Evolutionary conservation across 2,329 filamentous ascomycete species (phyloP).

Genomic region (Clarireedia homoeocarpa): DNA sequence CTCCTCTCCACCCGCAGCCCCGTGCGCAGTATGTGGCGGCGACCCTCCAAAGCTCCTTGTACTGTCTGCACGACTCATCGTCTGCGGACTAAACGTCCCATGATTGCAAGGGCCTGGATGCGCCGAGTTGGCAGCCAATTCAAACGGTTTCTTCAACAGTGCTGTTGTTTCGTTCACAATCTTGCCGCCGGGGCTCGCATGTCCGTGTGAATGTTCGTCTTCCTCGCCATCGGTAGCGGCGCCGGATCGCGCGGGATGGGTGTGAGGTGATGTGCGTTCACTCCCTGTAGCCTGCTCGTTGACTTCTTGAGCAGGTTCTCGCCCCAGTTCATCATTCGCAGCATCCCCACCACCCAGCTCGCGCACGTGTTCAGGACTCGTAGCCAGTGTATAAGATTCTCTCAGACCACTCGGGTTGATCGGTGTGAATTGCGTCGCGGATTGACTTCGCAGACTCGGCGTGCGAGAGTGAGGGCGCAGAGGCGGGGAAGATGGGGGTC

Average conservation of each 20-base stretch:
- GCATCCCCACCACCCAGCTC: not conserved
- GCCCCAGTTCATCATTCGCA: slow-evolving; percentile 16
- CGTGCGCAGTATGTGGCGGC: slow-evolving; percentile 9
- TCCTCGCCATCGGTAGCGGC: slow-evolving; percentile 12
- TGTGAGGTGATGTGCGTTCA: slow-evolving; percentile 14
- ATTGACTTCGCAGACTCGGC: slow-evolving; percentile 4
- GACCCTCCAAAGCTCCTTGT: slow-evolving; percentile 21
- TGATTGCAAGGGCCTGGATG: slow-evolving; percentile 50
- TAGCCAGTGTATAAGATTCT: slow-evolving; percentile 22
- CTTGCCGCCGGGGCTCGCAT: slow-evolving; percentile 10
- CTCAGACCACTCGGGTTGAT: slow-evolving; percentile 24
- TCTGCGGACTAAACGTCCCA: slow-evolving; percentile 68
- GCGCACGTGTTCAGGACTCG: slow-evolving; percentile 18
- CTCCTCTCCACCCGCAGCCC: slow-evolving; percentile 10
- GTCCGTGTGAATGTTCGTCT: slow-evolving; percentile 7
- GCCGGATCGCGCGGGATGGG: slow-evolving; percentile 16
- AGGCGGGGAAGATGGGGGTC: slow-evolving; percentile 1
- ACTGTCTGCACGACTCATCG: slow-evolving; percentile 32
- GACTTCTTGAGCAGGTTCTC: not conserved
- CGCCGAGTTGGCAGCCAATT: slow-evolving; percentile 18
- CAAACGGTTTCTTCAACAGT: slow-evolving; percentile 37
- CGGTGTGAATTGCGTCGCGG: slow-evolving; percentile 13
- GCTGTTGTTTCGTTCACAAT: slow-evolving; percentile 42
- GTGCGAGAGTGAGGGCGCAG: not conserved
- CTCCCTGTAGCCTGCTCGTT: not conserved